Conservation (phyloP, 2,329 filamentous ascomycete species). For the Chalara sp. region DNA sequence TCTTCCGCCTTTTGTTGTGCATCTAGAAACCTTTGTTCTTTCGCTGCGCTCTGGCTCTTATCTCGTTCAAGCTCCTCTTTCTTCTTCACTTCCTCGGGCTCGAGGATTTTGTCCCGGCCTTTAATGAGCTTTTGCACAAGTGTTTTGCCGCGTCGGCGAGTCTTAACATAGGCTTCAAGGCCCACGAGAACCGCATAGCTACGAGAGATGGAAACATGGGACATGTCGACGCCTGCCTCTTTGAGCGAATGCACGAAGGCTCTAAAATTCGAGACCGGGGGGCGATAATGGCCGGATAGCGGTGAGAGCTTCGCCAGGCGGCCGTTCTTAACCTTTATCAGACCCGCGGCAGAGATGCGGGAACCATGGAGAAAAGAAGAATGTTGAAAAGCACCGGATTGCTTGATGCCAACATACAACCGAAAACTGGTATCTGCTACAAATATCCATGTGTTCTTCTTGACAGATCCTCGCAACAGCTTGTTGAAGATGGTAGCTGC, state of each 20-base stretch:
- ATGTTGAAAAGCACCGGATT: conserved; percentile 83
- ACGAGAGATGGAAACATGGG: conserved; percentile 69
- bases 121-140: conserved; percentile 42
- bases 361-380: conserved; percentile 81
- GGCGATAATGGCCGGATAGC: conserved; percentile 75
- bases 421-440: conserved; percentile 80
- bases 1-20: conserved; percentile 4
- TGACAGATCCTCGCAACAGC: conserved; percentile 69
- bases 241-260: conserved; percentile 71
- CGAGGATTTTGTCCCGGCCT: conserved; percentile 51
- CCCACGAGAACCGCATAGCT: conserved; percentile 79
- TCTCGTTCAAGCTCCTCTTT: conserved; percentile 54
- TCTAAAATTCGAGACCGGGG: conserved; percentile 71
- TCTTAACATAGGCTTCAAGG: conserved; percentile 71
- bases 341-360: conserved; percentile 73
- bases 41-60: conserved; percentile 51
- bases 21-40: conserved; percentile 32
- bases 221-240: conserved; percentile 71
- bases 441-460: conserved; percentile 91
- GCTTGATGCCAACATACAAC: conserved; percentile 85
- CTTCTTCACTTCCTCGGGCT: conserved; percentile 50
- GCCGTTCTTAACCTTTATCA: conserved; percentile 80
- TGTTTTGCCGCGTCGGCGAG: conserved; percentile 53
- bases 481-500: conserved; percentile 72
- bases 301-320: conserved; percentile 67